phyloP scores from a whole-genome alignment of 768 basidiomycete species.

The Russula emetica region DNA sequence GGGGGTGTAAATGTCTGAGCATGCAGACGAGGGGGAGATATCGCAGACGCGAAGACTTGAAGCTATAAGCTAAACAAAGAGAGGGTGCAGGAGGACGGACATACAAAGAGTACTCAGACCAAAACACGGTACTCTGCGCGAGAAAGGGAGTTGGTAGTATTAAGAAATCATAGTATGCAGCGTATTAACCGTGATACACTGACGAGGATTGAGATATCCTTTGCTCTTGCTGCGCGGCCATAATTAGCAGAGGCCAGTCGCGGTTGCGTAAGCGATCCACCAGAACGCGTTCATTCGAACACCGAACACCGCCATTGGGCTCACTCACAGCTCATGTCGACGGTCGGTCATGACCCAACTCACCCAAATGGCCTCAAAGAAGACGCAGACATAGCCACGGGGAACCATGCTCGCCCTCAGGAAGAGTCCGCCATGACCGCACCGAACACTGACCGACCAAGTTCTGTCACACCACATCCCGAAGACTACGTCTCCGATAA shows the following conservation, averaged over 20 bases:
- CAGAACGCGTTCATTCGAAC: neutral
- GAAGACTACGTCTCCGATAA: conserved; percentile 2
- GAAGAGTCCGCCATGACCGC: neutral
- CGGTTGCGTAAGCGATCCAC: conserved; percentile 10
- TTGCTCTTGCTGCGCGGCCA: conserved; percentile 1
- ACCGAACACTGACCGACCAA: neutral
- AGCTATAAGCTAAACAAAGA: neutral
- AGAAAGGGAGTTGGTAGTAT: neutral
- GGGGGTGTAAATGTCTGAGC: conserved; percentile 38
- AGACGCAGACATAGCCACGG: neutral
- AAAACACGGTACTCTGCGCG: conserved; percentile 31
- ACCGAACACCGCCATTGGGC: neutral
- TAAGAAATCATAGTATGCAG: neutral
- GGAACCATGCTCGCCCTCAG: neutral
- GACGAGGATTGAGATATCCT: conserved; percentile 28
- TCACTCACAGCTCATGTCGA: conserved; percentile 15
- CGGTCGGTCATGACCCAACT: conserved; percentile 3
- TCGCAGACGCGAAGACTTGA: conserved; percentile 38
- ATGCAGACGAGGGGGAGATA: conserved; percentile 37
- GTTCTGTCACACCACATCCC: neutral
- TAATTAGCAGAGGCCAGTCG: neutral
- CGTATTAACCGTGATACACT: conserved; percentile 5
- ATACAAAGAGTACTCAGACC: conserved; percentile 37
- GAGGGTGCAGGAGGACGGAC: conserved; percentile 18
- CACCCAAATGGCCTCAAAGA: conserved; percentile 2